Evolutionary conservation across 1,284 basidiomycete species (phyloP).

Genomic region (Tylopilus orsonianus): DNA sequence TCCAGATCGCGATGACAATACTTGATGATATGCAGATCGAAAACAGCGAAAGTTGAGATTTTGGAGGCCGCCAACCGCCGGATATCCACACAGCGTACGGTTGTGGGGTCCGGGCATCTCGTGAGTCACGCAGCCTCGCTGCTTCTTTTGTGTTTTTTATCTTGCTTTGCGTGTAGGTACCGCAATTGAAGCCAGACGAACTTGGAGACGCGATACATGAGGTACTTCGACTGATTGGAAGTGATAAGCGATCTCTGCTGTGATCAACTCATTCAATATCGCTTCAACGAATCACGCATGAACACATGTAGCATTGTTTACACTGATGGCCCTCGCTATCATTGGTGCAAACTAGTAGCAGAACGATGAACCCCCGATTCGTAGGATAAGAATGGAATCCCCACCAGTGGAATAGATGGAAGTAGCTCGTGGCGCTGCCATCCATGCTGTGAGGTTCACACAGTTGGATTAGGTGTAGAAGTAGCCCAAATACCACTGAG

Average conservation of each 20-base stretch:
- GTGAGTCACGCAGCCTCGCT: slow-evolving; percentile 13
- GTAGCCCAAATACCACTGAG: no score
- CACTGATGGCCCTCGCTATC: no score
- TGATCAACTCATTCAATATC: no score
- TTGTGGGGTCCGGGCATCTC: slow-evolving; percentile 32
- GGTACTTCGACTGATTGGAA: slow-evolving; percentile 21
- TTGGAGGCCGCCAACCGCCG: slow-evolving; percentile 27
- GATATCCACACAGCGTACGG: slow-evolving; percentile 22
- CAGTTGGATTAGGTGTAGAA: no score
- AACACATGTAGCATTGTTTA: no score
- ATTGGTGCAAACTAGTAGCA: no score
- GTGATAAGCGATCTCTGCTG: slow-evolving; percentile 13
- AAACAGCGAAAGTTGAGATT: slow-evolving; percentile 28
- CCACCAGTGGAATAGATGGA: no score
- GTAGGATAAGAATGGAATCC: no score
- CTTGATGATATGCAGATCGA: slow-evolving; percentile 17
- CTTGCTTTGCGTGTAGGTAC: slow-evolving; percentile 15
- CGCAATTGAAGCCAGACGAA: slow-evolving; percentile 33
- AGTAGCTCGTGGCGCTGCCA: no score
- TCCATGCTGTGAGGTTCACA: no score
- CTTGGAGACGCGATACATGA: slow-evolving; percentile 29
- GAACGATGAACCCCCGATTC: no score
- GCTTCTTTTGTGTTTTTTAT: not conserved
- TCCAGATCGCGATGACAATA: not conserved
- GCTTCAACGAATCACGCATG: no score